phyloP scores from a whole-genome alignment of 306 rosid genomes.

The Cyclanthera cordifolia region DNA sequence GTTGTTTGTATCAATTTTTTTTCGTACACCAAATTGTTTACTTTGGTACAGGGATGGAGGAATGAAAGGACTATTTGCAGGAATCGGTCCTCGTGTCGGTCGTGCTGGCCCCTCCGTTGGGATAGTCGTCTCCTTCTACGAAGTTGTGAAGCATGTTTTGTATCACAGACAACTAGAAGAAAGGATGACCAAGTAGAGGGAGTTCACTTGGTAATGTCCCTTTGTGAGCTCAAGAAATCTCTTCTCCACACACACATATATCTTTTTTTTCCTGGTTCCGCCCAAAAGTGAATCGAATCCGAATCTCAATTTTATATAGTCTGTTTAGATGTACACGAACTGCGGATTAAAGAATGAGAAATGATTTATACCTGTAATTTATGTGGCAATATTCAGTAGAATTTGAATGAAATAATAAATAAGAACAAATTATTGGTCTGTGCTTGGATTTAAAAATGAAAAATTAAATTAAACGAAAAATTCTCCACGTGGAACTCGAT shows the following conservation, averaged over 20 bases:
- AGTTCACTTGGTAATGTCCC: background rate
- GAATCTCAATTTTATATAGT: background rate
- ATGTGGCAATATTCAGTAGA: background rate
- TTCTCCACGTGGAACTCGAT: too few relatives aligned
- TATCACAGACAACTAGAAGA: slow-evolving; percentile 27
- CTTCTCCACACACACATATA: background rate
- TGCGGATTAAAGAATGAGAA: background rate
- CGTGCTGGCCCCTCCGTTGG: slow-evolving; percentile 94
- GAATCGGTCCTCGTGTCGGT: slow-evolving; percentile 66
- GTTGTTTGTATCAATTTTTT: background rate
- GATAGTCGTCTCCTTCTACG: slow-evolving; percentile 81
- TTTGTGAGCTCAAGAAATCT: slow-evolving; percentile 2
- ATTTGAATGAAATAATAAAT: background rate
- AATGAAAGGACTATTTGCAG: slow-evolving; percentile 66
- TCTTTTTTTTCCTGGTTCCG: too few relatives aligned
- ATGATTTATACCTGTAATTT: background rate
- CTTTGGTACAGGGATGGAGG: slow-evolving; percentile 69
- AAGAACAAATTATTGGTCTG: background rate
- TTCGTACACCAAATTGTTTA: background rate
- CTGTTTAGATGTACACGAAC: background rate
- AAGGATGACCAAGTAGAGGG: slow-evolving; percentile 2
- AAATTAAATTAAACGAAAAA: too few relatives aligned
- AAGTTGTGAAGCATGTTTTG: slow-evolving; percentile 65
- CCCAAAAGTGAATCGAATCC: background rate
- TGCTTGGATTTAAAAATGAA: background rate